Conservation (phyloP, 2,329 filamentous ascomycete species). For the Microsporum ferrugineum region DNA sequence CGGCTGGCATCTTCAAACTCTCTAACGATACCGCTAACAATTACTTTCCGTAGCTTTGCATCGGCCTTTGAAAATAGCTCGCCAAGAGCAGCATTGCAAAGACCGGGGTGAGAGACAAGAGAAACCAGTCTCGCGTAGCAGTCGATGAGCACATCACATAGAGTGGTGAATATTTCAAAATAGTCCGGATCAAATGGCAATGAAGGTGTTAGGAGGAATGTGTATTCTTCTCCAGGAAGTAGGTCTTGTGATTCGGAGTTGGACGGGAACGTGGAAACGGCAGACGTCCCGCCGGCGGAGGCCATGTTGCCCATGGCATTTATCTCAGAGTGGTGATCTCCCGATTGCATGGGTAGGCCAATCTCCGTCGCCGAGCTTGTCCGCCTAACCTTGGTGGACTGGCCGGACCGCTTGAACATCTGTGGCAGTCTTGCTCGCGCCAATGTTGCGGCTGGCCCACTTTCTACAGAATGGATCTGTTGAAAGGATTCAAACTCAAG, state of each 20-base stretch:
- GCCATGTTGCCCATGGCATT: conserved; percentile 35
- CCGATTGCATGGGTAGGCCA: conserved; percentile 42
- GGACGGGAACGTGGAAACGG: conserved; percentile 30
- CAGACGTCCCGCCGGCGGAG: conserved; percentile 29
- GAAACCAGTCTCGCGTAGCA: conserved; percentile 69
- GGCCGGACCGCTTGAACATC: conserved; percentile 62
- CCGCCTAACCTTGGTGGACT: conserved; percentile 46
- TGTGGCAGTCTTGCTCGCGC: conserved; percentile 68
- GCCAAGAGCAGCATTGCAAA: conserved; percentile 58
- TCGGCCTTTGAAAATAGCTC: conserved; percentile 89
- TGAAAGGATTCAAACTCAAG: conserved; percentile 92
- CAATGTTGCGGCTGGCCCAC: conserved; percentile 55
- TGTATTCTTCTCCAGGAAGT: conserved; percentile 74
- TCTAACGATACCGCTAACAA: conserved; percentile 73
- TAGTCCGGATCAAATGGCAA: conserved; percentile 96
- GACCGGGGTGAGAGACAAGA: conserved; percentile 62
- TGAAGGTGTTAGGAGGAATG: conserved; percentile 76
- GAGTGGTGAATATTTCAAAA: conserved; percentile 86
- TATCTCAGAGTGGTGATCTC: conserved; percentile 35
- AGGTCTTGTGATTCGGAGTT: conserved; percentile 48
- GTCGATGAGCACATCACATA: conserved; percentile 92
- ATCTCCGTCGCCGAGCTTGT: conserved; percentile 51
- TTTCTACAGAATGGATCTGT: conserved; percentile 68
- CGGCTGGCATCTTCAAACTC: conserved; percentile 88
- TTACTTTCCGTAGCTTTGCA: conserved; percentile 71